Base-by-base conservation (phyloP, 345 rosid species). In the Gossypium stocksii region DNA sequence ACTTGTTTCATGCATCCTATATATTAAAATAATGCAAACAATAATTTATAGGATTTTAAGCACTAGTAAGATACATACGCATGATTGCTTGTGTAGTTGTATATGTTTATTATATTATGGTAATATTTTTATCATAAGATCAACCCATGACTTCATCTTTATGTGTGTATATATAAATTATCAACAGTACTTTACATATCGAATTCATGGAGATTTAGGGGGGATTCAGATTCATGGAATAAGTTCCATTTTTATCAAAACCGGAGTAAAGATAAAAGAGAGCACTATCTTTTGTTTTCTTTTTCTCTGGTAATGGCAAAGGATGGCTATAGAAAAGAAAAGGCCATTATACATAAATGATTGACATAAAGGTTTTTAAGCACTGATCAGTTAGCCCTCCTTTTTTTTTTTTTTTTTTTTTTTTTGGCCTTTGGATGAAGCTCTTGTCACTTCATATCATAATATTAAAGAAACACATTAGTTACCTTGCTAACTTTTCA, bases 271-370 rank as follows among this genome's bases (percentile, higher is more conserved):
- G 60, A 51, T n/a, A 22, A 69, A 3, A 16, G 45, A 17, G 15
- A 51, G 60, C 58, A 15, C 58, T 6, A 2, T 15, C 13, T 68
- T 15, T 48, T 56, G 16, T 58, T 66, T 48, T 20, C 25, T 22
- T 41, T 53, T 61, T 69, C 71, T 53, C 27, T 13, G 61, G 70
- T 46, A 72, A 72, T 66, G 67, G 34, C 74, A 65, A 70, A 71
- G 60, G 77, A 71, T 72, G 75, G 75, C 75, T 67, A 23, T 12
- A 20, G n/a, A 66, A 66, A 70, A 74, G 72, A 34, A 59, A 41
- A 15, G 68, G 4, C 54, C 63, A 81, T 81, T 53, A 81, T 78
- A 53, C 53, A 78, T 69, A 68, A 76, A 82, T 82, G 82, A 82
- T 82, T 82, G 78, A 78, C 69, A 58, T 64, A 51, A 82, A 67